Percentiles rank a stretch among this genome's conserved stretches.
These are phyloP conservation scores for Monosporascus sp. DNA, from an alignment of 2,329 filamentous ascomycete genomes.

Conservation along the genomic window DNA sequence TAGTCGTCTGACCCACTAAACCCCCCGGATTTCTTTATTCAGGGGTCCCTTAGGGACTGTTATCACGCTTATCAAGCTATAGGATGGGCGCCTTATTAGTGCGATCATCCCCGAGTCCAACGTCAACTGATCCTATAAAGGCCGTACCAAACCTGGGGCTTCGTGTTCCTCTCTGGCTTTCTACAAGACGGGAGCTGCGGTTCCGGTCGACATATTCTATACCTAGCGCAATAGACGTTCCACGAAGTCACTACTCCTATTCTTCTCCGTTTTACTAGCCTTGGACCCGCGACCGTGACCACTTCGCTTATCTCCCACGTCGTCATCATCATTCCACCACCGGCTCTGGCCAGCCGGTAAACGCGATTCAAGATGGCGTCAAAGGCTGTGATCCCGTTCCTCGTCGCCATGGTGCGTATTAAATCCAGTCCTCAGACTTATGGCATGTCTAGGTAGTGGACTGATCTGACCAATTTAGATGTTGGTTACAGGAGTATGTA, in stretches of 20 bases:
- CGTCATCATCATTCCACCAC: background rate
- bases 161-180: too few relatives aligned
- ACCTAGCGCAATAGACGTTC: background rate
- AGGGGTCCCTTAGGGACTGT: background rate
- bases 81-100: too few relatives aligned
- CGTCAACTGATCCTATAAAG: too few relatives aligned
- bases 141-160: too few relatives aligned
- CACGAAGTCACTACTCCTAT: background rate
- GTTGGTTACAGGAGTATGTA: slow-evolving; percentile 92
- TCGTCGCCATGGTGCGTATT: slow-evolving; percentile 65
- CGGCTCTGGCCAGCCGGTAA: background rate
- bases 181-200: background rate
- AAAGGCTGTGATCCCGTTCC: slow-evolving; percentile 68
- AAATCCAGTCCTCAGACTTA: too few relatives aligned
- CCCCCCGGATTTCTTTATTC: background rate
- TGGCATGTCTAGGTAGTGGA: too few relatives aligned
- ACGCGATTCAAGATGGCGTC: slow-evolving; percentile 54
- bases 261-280: background rate
- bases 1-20: background rate
- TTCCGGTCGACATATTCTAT: background rate
- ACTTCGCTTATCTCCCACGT: background rate
- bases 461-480: slow-evolving; percentile 40
- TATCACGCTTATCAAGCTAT: background rate
- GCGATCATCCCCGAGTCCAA: too few relatives aligned
- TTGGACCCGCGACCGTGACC: background rate